Conservation (phyloP, 148 eudicot species). For the Rhododendron ferrugineum region DNA sequence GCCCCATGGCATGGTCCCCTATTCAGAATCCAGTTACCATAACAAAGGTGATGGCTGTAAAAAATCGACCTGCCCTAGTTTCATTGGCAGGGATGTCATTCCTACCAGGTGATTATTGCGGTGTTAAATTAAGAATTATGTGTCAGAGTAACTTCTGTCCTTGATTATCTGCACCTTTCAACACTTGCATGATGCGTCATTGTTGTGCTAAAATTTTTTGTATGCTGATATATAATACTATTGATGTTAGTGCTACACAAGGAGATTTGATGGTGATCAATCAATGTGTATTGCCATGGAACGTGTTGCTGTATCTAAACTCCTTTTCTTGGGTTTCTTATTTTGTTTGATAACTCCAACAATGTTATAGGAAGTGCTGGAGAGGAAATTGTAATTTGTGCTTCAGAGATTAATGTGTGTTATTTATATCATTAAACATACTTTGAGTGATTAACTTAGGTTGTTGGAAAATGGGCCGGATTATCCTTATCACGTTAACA, state of each 20-base stretch:
- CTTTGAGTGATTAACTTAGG: not conserved
- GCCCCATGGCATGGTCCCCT: constrained; percentile 97
- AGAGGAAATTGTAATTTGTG: not conserved
- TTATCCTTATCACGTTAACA: not conserved
- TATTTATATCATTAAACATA: not conserved
- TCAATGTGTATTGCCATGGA: not conserved
- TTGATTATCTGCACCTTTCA: not conserved
- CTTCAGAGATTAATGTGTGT: not conserved
- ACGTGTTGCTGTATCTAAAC: not conserved
- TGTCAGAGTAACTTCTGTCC: too few species aligned
- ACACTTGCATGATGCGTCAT: not conserved
- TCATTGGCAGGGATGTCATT: too few species aligned
- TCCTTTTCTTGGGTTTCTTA: not conserved
- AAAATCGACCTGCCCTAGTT: constrained; percentile 48
- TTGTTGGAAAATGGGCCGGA: not conserved
- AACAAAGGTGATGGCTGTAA: constrained; percentile 68
- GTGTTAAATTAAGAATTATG: too few species aligned
- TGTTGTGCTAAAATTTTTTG: not conserved
- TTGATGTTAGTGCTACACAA: not conserved
- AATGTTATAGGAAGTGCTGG: not conserved
- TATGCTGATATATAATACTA: not conserved
- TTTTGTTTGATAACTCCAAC: not conserved
- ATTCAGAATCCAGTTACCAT: constrained; percentile 80
- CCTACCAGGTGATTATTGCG: too few species aligned
- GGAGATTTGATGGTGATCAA: not conserved